Conservation (phyloP, 345 rosid species). For the Citrus inodora region DNA sequence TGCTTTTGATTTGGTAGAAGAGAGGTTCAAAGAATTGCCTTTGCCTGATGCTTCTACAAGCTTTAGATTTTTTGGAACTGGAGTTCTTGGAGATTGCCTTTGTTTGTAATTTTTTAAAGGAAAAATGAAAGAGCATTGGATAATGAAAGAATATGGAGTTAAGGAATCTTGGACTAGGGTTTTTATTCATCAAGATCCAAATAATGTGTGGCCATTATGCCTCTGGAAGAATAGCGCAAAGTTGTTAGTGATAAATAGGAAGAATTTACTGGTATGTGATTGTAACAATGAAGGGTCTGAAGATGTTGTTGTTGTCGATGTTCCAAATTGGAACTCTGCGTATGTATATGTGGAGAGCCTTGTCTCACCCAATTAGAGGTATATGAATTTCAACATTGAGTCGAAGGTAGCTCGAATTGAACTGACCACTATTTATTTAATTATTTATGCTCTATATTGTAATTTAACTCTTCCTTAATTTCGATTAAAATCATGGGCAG, state of each 20-base stretch:
- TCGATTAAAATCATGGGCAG: neutral
- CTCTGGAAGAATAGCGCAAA: neutral
- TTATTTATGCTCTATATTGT: neutral
- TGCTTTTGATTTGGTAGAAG: neutral
- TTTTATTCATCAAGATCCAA: neutral
- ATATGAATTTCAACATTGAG: neutral
- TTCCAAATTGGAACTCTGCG: neutral
- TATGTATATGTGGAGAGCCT: conserved; percentile 5
- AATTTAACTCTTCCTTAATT: neutral
- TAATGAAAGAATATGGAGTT: conserved; percentile 1
- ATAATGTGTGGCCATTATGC: neutral
- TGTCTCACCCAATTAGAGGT: neutral
- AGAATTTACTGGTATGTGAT: neutral
- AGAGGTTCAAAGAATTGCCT: neutral
- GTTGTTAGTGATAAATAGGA: neutral
- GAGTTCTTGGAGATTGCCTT: neutral
- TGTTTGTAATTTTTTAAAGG: neutral
- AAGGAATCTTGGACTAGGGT: conserved; percentile 3
- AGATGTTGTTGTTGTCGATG: neutral
- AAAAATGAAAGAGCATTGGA: neutral
- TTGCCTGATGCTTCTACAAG: neutral
- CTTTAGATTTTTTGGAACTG: neutral
- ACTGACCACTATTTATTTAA: neutral
- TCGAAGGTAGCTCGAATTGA: neutral
- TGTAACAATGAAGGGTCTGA: neutral